These are phyloP conservation scores for Taphrina wiesneri DNA, from an alignment of 1,139 yeast genomes.

Conservation along the genomic window DNA sequence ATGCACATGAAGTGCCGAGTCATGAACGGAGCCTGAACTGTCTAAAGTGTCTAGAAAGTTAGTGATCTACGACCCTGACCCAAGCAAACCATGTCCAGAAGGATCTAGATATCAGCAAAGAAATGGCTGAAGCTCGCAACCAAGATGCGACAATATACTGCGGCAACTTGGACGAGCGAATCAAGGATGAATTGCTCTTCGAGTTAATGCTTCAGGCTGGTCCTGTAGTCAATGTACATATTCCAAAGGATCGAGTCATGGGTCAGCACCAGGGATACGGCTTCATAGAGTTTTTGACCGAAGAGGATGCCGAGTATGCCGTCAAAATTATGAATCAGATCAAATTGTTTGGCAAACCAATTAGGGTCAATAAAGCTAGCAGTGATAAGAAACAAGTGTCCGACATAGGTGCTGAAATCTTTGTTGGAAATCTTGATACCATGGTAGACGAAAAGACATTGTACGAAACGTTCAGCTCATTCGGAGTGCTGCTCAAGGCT, in stretches of 20 bases:
- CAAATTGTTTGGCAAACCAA: conserved; percentile 61
- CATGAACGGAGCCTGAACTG: too few relatives aligned
- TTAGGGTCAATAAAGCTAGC: conserved; percentile 61
- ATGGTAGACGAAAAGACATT: conserved; percentile 65
- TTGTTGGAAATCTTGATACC: conserved; percentile 70
- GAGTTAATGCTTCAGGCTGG: conserved; percentile 87
- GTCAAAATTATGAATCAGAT: conserved; percentile 62
- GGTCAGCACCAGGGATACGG: conserved; percentile 84
- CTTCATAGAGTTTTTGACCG: conserved; percentile 68
- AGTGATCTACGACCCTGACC: too few relatives aligned
- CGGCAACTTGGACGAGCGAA: conserved; percentile 79
- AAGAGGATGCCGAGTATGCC: conserved; percentile 71
- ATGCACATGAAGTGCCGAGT: too few relatives aligned
- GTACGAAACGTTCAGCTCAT: conserved; percentile 61
- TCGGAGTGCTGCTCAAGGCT: conserved; percentile 61
- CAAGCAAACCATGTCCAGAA: too few relatives aligned
- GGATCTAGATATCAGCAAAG: too few relatives aligned
- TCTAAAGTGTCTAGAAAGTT: too few relatives aligned
- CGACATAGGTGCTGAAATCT: conserved; percentile 74
- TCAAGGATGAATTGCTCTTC: conserved; percentile 63
- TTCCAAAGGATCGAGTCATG: conserved; percentile 77
- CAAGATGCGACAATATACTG: conserved; percentile 72
- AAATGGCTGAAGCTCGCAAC: conserved; percentile 51
- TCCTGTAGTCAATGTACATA: conserved; percentile 66
- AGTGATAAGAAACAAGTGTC: conserved; percentile 44